A percentile compares a stretch with the other conserved stretches of the same genome.
Evolutionary conservation across 768 basidiomycete genomes (phyloP).

Genomic region (Paxillus involutus): DNA sequence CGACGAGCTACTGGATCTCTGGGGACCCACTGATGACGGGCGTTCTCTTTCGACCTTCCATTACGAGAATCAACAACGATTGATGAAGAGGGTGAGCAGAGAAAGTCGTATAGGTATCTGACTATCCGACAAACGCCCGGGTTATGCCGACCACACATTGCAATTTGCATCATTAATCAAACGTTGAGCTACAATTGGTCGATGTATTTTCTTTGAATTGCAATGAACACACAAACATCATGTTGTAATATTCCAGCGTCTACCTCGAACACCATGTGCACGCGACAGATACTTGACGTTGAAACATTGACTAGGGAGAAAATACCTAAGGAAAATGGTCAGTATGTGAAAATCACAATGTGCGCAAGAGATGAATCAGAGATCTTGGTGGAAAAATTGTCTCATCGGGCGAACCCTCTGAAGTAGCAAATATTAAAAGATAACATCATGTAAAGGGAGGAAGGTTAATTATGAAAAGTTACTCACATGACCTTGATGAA

Average conservation of each 20-base stretch:
- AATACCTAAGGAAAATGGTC: not conserved
- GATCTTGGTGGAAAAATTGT: slow-evolving; percentile 71
- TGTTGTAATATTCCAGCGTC: no score
- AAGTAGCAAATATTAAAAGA: slow-evolving; percentile 67
- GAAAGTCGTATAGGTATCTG: no score
- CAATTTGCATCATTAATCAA: no score
- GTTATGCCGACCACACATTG: no score
- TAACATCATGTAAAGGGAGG: slow-evolving; percentile 39
- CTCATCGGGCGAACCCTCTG: slow-evolving; percentile 60
- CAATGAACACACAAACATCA: no score
- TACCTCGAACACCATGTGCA: no score
- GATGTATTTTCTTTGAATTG: no score
- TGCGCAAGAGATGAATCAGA: slow-evolving; percentile 40
- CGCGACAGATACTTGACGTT: not conserved
- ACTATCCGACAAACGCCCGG: no score
- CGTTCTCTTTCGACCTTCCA: slow-evolving; percentile 31
- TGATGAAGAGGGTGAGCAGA: not conserved
- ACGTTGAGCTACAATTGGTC: no score
- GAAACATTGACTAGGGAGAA: not conserved
- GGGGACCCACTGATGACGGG: slow-evolving; percentile 66
- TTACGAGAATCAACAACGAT: slow-evolving; percentile 2
- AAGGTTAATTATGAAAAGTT: not conserved
- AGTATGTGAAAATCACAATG: slow-evolving; percentile 6
- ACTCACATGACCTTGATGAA: slow-evolving; percentile 15
- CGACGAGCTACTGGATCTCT: not conserved